phyloP scores from a whole-genome alignment of 208 protist species.

The Acanthamoeba triangularis region DNA sequence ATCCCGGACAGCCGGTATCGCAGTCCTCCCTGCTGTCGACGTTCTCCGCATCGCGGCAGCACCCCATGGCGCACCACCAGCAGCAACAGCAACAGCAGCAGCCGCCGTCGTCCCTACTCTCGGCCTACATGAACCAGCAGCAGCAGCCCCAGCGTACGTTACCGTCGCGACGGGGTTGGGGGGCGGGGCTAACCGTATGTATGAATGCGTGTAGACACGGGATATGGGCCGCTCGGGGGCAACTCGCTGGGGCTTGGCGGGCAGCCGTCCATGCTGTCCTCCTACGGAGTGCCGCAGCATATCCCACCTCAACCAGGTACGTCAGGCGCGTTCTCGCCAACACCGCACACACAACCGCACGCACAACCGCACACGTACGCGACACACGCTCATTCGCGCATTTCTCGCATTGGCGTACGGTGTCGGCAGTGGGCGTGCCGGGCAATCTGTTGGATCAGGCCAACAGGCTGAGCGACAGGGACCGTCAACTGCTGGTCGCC shows the following conservation, averaged over 20 bases:
- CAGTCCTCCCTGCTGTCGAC: not conserved
- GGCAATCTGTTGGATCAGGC: constrained; percentile 53
- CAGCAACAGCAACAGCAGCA: not conserved
- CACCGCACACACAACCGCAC: not conserved
- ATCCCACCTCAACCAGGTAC: not conserved
- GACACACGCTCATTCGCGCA: not conserved
- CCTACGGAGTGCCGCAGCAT: not conserved
- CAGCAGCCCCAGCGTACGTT: not conserved
- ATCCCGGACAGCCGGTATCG: not conserved
- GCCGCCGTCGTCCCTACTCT: constrained; percentile 14
- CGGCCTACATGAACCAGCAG: constrained; percentile 13
- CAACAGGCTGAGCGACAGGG: constrained; percentile 26
- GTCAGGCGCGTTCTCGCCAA: not conserved
- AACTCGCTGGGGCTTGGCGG: not conserved
- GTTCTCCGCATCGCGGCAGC: not conserved
- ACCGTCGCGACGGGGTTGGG: too few relatives aligned
- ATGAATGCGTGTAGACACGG: not conserved
- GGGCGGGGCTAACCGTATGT: too few relatives aligned
- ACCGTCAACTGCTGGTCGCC: constrained; percentile 7
- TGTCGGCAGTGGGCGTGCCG: constrained; percentile 1
- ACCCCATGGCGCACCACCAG: not conserved
- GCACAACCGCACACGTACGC: not conserved
- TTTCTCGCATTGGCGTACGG: not conserved
- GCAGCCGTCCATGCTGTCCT: not conserved
- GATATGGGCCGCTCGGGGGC: not conserved